These are phyloP conservation scores for Leccinum angustisporum DNA, from an alignment of 1,284 basidiomycete genomes.

Conservation along the genomic window DNA sequence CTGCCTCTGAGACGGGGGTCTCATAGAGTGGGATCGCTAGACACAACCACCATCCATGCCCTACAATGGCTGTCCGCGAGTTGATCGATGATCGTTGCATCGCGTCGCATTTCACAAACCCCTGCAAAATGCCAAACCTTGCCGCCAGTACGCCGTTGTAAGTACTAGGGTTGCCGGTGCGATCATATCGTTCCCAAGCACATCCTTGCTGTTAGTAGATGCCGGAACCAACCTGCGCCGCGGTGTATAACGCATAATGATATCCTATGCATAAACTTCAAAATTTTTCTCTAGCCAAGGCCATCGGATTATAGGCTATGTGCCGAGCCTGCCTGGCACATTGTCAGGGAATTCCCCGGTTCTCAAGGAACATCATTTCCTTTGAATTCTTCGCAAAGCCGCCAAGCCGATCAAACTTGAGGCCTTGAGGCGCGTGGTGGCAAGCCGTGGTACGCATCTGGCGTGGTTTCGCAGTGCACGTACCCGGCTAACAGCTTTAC, in stretches of 20 bases:
- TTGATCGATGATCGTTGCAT: constrained; percentile 10
- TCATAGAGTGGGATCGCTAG: constrained; percentile 61
- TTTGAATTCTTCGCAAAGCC: constrained; percentile 16
- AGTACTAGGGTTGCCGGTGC: not conserved
- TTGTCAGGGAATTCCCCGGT: constrained; percentile 6
- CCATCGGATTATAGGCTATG: constrained; percentile 6
- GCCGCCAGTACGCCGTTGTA: not conserved
- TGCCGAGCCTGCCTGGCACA: not conserved
- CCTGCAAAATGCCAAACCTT: not conserved
- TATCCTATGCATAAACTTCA: constrained; percentile 2
- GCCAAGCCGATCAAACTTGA: not conserved
- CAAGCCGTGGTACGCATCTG: not conserved
- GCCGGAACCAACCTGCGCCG: not conserved
- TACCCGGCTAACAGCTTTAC: constrained; percentile 14
- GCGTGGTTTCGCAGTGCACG: not conserved
- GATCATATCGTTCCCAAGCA: constrained; percentile 7
- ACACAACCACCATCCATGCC: not conserved
- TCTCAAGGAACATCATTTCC: constrained; percentile 11
- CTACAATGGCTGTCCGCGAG: constrained; percentile 18
- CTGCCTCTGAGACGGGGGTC: constrained; percentile 84
- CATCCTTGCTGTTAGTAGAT: not conserved
- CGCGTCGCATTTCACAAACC: constrained; percentile 23
- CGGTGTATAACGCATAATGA: constrained; percentile 1
- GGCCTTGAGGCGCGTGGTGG: not conserved
- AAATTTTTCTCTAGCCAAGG: not conserved